Percentiles rank a stretch among this genome's conserved stretches.
These are phyloP conservation scores for Meyerozyma carpophila DNA, from an alignment of 1,139 yeast species.

Conservation along the genomic window DNA sequence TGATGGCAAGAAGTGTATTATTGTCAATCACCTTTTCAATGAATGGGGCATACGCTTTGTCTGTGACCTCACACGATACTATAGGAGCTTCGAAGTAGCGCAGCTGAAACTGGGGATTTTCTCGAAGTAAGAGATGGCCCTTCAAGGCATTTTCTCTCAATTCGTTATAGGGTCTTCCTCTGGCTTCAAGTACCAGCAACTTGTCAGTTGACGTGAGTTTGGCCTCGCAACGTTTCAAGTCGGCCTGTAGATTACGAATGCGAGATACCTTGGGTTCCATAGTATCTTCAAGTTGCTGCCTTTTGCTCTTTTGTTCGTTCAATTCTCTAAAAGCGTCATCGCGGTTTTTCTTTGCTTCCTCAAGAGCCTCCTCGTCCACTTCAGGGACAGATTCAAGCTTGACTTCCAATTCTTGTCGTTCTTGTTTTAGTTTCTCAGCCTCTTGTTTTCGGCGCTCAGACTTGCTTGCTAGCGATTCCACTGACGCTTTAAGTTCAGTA, in stretches of 20 bases:
- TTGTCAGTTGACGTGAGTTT: slow-evolving; percentile 48
- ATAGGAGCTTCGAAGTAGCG: slow-evolving; percentile 71
- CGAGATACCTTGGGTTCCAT: slow-evolving; percentile 6
- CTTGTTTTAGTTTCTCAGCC: slow-evolving; percentile 14
- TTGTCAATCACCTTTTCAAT: slow-evolving; percentile 55
- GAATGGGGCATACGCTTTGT: slow-evolving; percentile 45
- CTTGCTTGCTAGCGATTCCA: slow-evolving; percentile 13
- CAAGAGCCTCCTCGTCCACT: slow-evolving; percentile 15
- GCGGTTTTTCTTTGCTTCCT: slow-evolving; percentile 17
- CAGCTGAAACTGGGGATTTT: slow-evolving; percentile 25
- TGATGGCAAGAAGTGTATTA: slow-evolving; percentile 48
- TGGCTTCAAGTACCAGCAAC: slow-evolving; percentile 35
- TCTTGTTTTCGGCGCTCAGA: slow-evolving; percentile 20
- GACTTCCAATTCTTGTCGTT: slow-evolving; percentile 11
- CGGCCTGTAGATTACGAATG: slow-evolving; percentile 5
- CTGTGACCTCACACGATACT: slow-evolving; percentile 54
- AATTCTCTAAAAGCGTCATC: slow-evolving; percentile 16
- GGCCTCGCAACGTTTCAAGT: slow-evolving; percentile 11
- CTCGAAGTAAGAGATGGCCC: slow-evolving; percentile 28
- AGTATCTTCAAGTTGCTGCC: slow-evolving; percentile 9
- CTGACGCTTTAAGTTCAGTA: slow-evolving; percentile 14
- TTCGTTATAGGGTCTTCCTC: slow-evolving; percentile 18
- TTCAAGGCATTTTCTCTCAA: slow-evolving; percentile 26
- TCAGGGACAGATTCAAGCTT: slow-evolving; percentile 10
- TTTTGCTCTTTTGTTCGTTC: slow-evolving; percentile 11